Evolutionary conservation across 2,329 filamentous ascomycete species (phyloP).

Genomic region (Lanzia echinophila): DNA sequence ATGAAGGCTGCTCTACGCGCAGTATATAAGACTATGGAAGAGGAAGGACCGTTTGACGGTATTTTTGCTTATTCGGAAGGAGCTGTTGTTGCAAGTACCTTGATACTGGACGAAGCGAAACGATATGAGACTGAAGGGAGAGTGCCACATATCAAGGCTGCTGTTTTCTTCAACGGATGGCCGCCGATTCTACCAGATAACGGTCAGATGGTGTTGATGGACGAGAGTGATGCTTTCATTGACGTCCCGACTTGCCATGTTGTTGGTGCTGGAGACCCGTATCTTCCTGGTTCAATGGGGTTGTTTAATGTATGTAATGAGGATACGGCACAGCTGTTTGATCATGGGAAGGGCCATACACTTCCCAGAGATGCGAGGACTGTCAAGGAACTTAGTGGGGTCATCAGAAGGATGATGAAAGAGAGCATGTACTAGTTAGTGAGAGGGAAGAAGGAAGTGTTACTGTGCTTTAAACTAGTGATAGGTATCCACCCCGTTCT

Average conservation of each 20-base stretch:
- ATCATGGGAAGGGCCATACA: constrained; percentile 59
- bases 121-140: constrained; percentile 32
- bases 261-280: constrained; percentile 52
- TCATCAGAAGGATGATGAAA: constrained; percentile 9
- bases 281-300: constrained; percentile 53
- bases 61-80: neutral
- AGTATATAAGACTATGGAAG: neutral
- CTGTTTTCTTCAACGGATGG: constrained; percentile 46
- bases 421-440: neutral
- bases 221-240: constrained; percentile 43
- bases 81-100: constrained; percentile 31
- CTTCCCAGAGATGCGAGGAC: constrained; percentile 44
- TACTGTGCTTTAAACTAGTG: no score
- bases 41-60: neutral
- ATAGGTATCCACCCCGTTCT: no score
- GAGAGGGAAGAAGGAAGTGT: no score
- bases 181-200: constrained; percentile 41
- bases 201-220: constrained; percentile 41
- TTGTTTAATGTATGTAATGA: constrained; percentile 56
- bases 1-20: neutral
- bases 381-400: constrained; percentile 28
- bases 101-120: constrained; percentile 45
- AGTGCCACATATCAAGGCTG: constrained; percentile 33
- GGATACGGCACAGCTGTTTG: constrained; percentile 54
- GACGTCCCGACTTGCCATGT: constrained; percentile 47